Percentiles rank a stretch among this genome's conserved stretches.
Conservation (phyloP, 805 yeast genomes). For the Cyberlindnera meyerae region DNA sequence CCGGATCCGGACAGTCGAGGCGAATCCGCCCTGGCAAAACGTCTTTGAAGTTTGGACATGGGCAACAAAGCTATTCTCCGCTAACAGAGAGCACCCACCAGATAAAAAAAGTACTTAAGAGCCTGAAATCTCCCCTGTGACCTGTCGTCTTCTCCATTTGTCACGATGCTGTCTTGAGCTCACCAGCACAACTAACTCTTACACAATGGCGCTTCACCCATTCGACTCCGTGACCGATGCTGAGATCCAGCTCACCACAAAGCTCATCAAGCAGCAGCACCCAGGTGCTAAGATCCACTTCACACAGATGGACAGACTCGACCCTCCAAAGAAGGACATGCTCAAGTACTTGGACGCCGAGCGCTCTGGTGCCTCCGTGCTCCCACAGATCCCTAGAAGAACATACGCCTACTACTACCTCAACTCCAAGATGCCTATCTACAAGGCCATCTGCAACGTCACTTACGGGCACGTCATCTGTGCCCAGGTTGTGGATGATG, state of each 20-base stretch:
- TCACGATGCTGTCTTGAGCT: too few relatives aligned
- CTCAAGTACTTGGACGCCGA: constrained; percentile 63
- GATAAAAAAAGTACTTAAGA: too few relatives aligned
- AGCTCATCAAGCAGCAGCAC: constrained; percentile 54
- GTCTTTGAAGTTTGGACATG: background rate
- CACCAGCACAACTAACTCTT: too few relatives aligned
- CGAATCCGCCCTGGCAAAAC: background rate
- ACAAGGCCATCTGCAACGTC: constrained; percentile 69
- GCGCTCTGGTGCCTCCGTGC: constrained; percentile 41
- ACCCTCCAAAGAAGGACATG: constrained; percentile 78
- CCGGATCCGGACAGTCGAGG: background rate
- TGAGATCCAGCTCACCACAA: constrained; percentile 53
- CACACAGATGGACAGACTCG: constrained; percentile 60
- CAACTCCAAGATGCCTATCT: constrained; percentile 44
- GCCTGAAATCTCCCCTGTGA: too few relatives aligned
- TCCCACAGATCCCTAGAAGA: constrained; percentile 64
- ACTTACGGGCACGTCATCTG: constrained; percentile 58
- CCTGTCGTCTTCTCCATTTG: too few relatives aligned
- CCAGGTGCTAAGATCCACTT: constrained; percentile 55
- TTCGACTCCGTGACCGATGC: constrained; percentile 55
- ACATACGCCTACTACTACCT: constrained; percentile 64
- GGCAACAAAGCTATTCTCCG: too few relatives aligned
- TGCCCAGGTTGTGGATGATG: constrained; percentile 50
- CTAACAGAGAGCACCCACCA: background rate
- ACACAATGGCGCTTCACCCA: constrained; percentile 42